Percentiles rank a stretch among this genome's conserved stretches.
Evolutionary conservation across 192 early-diverging fungal genomes (phyloP).

Genomic region (Backusella morwellensis): DNA sequence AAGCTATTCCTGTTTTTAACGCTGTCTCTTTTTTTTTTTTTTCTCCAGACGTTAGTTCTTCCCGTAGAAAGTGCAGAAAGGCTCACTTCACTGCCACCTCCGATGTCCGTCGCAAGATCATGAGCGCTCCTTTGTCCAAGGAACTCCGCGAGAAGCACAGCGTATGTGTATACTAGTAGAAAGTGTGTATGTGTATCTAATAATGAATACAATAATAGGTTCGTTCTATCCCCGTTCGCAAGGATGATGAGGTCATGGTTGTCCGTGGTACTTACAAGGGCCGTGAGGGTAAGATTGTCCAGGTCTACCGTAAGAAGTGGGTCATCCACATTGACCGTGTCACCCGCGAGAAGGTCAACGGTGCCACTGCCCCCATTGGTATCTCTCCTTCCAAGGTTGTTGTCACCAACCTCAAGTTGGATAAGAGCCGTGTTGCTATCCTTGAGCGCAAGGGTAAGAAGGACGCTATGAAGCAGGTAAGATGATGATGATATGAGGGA

Average conservation of each 20-base stretch:
- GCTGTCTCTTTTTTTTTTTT: not conserved
- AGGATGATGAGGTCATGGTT: slow-evolving; percentile 97
- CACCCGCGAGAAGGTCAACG: slow-evolving; percentile 96
- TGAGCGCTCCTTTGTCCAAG: slow-evolving; percentile 97
- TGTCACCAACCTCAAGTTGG: slow-evolving; percentile 92
- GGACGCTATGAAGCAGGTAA: slow-evolving; percentile 35
- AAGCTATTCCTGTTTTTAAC: not conserved
- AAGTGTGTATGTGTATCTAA: too few relatives aligned
- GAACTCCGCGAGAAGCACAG: slow-evolving; percentile 97
- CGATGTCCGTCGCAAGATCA: slow-evolving; percentile 91
- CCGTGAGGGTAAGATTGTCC: slow-evolving; percentile 93
- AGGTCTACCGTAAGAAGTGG: slow-evolving; percentile 98
- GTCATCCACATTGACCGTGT: slow-evolving; percentile 95
- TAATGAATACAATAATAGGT: slow-evolving; percentile 21
- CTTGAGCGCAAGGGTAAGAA: slow-evolving; percentile 79
- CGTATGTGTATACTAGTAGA: slow-evolving; percentile 44
- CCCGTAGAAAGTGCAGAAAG: slow-evolving; percentile 92
- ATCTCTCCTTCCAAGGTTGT: slow-evolving; percentile 99
- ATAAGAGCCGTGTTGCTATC: slow-evolving; percentile 93
- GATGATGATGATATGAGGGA: too few relatives aligned
- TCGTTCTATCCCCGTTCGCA: slow-evolving; percentile 95
- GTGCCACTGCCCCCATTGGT: slow-evolving; percentile 84
- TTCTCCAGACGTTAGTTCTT: slow-evolving; percentile 76
- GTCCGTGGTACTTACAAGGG: slow-evolving; percentile 96
- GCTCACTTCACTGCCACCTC: slow-evolving; percentile 99